Evolutionary conservation across 1,139 yeast genomes (phyloP).

Genomic region (Hyphopichia khmerensis): DNA sequence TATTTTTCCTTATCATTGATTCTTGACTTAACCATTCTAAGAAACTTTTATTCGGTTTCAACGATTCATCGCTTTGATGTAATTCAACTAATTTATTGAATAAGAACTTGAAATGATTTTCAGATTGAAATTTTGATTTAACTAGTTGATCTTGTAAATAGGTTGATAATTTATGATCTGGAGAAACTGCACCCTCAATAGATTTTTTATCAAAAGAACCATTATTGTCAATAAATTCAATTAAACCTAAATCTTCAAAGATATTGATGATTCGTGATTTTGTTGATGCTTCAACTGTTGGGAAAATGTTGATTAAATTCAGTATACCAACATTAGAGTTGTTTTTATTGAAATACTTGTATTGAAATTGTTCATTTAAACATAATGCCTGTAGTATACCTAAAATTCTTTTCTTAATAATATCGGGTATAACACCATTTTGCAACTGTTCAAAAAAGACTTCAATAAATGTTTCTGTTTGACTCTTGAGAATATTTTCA

Average conservation of each 20-base stretch:
- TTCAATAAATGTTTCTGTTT: constrained; percentile 12
- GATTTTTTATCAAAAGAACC: constrained; percentile 18
- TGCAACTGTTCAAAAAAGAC: constrained; percentile 18
- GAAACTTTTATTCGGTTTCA: constrained; percentile 35
- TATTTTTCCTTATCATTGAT: constrained; percentile 37
- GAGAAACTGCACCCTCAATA: constrained; percentile 19
- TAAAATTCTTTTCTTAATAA: constrained; percentile 45
- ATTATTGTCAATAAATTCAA: constrained; percentile 14
- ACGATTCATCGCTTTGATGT: constrained; percentile 22
- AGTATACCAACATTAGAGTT: constrained; percentile 20
- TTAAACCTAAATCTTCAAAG: constrained; percentile 36
- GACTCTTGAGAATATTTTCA: constrained; percentile 15
- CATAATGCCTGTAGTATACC: constrained; percentile 49
- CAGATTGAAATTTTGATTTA: constrained; percentile 21
- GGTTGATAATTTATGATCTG: constrained; percentile 26
- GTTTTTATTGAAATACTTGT: constrained; percentile 22
- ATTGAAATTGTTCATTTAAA: constrained; percentile 27
- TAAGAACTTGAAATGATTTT: constrained; percentile 39
- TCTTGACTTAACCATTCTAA: constrained; percentile 64
- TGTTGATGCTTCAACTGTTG: constrained; percentile 26
- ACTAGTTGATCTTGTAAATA: constrained; percentile 30
- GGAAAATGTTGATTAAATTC: constrained; percentile 25
- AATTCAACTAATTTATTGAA: constrained; percentile 44
- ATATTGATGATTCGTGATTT: constrained; percentile 38
- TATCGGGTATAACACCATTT: constrained; percentile 17